Evolutionary conservation across 352 stramenopile species (phyloP).

Genomic region (Saprolegnia diclina): DNA sequence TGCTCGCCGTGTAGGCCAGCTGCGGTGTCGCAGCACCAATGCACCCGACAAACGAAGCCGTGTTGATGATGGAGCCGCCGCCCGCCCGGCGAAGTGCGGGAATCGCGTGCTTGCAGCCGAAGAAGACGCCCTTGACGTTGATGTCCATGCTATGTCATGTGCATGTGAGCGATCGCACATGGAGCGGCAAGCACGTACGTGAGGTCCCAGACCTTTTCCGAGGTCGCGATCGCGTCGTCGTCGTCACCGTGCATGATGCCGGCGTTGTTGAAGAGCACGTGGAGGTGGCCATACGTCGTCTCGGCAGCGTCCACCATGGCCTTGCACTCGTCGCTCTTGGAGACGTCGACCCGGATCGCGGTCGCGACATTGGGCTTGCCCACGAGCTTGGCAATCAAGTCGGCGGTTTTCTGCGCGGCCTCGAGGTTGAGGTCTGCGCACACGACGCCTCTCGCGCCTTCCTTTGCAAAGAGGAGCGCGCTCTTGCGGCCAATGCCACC

Average conservation of each 20-base stretch:
- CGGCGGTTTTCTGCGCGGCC: slow-evolving; percentile 53
- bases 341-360: slow-evolving; percentile 60
- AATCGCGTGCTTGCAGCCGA: slow-evolving; percentile 84
- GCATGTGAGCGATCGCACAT: no score
- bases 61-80: slow-evolving; percentile 84
- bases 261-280: slow-evolving; percentile 85
- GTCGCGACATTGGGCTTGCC: slow-evolving; percentile 59
- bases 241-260: slow-evolving; percentile 81
- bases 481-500: slow-evolving; percentile 78
- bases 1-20: slow-evolving; percentile 84
- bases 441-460: slow-evolving; percentile 69
- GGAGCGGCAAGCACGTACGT: slow-evolving; percentile 30
- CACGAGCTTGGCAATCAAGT: slow-evolving; percentile 38
- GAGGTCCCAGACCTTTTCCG: slow-evolving; percentile 78
- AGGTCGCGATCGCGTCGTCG: slow-evolving; percentile 66
- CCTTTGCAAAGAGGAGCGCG: slow-evolving; percentile 74
- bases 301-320: slow-evolving; percentile 72
- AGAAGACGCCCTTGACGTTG: slow-evolving; percentile 87
- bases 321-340: slow-evolving; percentile 62
- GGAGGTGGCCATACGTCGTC: slow-evolving; percentile 69
- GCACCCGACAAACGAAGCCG: slow-evolving; percentile 78
- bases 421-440: slow-evolving; percentile 74
- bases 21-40: slow-evolving; percentile 77
- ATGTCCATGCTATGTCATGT: slow-evolving; percentile 49
- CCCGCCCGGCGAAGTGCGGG: slow-evolving; percentile 70